These are phyloP conservation scores for Quercus alba DNA, from an alignment of 306 rosid genomes.

Conservation along the genomic window DNA sequence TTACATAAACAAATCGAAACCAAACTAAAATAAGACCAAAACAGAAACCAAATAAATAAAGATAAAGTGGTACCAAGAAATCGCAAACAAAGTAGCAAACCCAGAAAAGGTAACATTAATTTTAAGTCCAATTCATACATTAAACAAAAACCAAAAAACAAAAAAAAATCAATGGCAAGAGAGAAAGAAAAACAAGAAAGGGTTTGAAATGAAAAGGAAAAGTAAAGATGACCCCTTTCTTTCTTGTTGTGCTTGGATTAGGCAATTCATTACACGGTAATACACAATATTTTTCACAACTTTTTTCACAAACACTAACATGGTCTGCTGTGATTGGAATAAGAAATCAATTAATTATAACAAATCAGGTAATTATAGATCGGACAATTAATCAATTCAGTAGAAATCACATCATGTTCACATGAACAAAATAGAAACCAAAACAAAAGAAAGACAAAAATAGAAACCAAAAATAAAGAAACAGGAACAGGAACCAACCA, in stretches of 20 bases:
- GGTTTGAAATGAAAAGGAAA: background rate
- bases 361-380: too few relatives aligned
- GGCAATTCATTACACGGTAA: too few relatives aligned
- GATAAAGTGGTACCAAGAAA: too few relatives aligned
- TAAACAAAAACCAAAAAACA: background rate
- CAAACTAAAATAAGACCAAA: background rate
- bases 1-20: background rate
- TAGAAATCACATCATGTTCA: background rate
- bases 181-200: background rate
- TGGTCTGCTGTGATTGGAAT: too few relatives aligned
- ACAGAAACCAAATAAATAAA: background rate
- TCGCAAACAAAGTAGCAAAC: background rate
- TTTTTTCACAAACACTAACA: too few relatives aligned
- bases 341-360: too few relatives aligned
- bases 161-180: background rate
- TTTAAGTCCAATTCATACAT: background rate
- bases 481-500: background rate
- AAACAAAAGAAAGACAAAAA: background rate
- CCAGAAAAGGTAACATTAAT: background rate
- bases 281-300: too few relatives aligned
- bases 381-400: too few relatives aligned
- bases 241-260: constrained; percentile 37
- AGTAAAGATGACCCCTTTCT: constrained; percentile 24
- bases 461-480: background rate
- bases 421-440: background rate